A percentile compares a stretch with the other conserved stretches of the same genome.
phyloP scores from a whole-genome alignment of 164 flowering plant genomes.

The Nelumbo lutea region DNA sequence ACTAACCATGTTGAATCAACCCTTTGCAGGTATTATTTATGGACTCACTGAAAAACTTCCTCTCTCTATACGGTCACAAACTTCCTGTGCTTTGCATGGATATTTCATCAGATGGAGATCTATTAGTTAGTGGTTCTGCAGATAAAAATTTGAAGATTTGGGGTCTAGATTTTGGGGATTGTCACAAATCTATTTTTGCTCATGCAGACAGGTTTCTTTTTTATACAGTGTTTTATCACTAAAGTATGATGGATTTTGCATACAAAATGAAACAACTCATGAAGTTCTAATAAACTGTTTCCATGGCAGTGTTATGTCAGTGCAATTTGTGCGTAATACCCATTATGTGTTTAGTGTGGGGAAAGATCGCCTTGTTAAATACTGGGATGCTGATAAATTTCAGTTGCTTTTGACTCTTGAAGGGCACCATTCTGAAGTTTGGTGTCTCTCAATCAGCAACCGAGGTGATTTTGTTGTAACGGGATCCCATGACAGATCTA shows the following conservation, averaged over 20 bases:
- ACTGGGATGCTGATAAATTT: slow-evolving; percentile 99
- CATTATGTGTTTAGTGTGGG: slow-evolving; percentile 95
- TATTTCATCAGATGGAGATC: slow-evolving; percentile 86
- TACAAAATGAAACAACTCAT: not conserved
- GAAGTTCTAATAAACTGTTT: slow-evolving; percentile 23
- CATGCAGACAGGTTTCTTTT: slow-evolving; percentile 73
- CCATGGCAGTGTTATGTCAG: slow-evolving; percentile 75
- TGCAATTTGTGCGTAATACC: slow-evolving; percentile 81
- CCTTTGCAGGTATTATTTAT: slow-evolving; percentile 65
- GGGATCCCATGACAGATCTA: slow-evolving; percentile 91
- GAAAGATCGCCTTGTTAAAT: slow-evolving; percentile 84
- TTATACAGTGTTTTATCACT: slow-evolving; percentile 1
- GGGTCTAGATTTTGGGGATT: slow-evolving; percentile 98
- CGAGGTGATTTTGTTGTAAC: slow-evolving; percentile 93
- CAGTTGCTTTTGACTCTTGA: slow-evolving; percentile 92
- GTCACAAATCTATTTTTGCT: slow-evolving; percentile 95
- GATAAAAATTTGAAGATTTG: slow-evolving; percentile 96
- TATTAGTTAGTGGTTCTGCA: slow-evolving; percentile 85
- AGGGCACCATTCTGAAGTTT: slow-evolving; percentile 88
- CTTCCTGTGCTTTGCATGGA: slow-evolving; percentile 90
- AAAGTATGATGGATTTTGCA: not conserved
- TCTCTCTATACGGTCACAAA: slow-evolving; percentile 84
- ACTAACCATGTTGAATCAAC: not conserved
- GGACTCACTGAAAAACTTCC: slow-evolving; percentile 74
- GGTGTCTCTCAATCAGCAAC: slow-evolving; percentile 82